These are phyloP conservation scores for Neurospora sp. DNA, from an alignment of 495 filamentous ascomycete species.

Conservation along the genomic window DNA sequence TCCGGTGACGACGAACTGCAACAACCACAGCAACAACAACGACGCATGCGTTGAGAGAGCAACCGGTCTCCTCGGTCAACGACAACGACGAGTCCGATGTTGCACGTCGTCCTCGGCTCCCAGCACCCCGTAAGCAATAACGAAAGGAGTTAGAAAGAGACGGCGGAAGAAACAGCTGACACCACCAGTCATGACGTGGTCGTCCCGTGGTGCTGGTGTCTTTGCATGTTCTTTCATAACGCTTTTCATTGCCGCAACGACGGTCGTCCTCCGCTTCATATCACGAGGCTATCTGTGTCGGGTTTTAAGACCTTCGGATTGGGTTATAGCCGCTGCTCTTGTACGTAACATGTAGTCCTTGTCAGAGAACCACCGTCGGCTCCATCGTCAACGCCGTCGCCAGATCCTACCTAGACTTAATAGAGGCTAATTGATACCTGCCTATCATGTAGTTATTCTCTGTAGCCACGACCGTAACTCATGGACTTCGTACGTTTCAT, in stretches of 20 bases:
- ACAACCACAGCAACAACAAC: not conserved
- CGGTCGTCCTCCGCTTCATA: not conserved
- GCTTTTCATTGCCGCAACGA: not conserved
- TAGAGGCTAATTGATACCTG: not conserved
- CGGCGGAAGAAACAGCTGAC: not conserved
- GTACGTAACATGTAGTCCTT: not conserved
- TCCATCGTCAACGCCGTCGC: no score
- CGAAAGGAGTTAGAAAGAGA: no score
- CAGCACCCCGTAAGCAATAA: not conserved
- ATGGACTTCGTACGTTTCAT: not conserved
- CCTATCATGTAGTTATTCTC: not conserved
- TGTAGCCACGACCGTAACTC: not conserved
- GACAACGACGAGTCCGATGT: not conserved
- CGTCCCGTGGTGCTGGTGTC: not conserved
- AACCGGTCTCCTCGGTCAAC: not conserved
- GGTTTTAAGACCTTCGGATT: not conserved
- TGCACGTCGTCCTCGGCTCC: not conserved
- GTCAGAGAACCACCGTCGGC: not conserved
- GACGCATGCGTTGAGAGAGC: not conserved
- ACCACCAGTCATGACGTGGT: not conserved
- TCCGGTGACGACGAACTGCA: not conserved
- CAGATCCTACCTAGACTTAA: not conserved
- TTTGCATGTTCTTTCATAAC: not conserved
- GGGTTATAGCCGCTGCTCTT: not conserved
- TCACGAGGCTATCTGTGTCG: not conserved